These are phyloP conservation scores for Myxozyma sirexii DNA, from an alignment of 805 yeast species.

Conservation along the genomic window DNA sequence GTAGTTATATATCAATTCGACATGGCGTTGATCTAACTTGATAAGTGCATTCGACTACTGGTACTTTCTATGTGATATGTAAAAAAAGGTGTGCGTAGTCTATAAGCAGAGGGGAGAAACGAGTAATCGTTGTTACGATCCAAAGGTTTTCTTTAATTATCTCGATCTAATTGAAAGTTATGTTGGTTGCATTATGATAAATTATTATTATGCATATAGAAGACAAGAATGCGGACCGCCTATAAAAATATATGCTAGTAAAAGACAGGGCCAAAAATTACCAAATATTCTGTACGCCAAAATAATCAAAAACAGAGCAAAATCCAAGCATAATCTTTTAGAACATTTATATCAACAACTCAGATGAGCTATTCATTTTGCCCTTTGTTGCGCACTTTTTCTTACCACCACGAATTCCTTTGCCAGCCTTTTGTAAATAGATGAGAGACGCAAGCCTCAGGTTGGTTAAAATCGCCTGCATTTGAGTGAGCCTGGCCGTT, in stretches of 20 bases:
- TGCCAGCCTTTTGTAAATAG: slow-evolving; percentile 21
- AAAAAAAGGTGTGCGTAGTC: too few species aligned
- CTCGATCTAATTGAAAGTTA: too few species aligned
- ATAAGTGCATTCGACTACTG: too few species aligned
- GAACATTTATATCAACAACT: too few species aligned
- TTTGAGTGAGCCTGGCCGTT: slow-evolving; percentile 32
- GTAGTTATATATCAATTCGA: too few species aligned
- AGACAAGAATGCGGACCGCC: not conserved
- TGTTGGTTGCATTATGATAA: not conserved
- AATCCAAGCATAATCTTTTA: not conserved
- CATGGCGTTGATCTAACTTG: too few species aligned
- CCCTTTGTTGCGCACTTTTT: too few species aligned
- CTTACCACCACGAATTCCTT: slow-evolving; percentile 18
- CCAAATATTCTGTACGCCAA: too few species aligned
- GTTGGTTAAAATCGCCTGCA: slow-evolving; percentile 24
- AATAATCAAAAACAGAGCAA: not conserved
- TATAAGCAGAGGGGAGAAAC: too few species aligned
- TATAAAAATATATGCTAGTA: not conserved
- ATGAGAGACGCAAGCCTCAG: slow-evolving; percentile 30
- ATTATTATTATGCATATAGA: not conserved
- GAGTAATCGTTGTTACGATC: too few species aligned
- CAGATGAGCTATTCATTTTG: not conserved
- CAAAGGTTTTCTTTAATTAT: too few species aligned
- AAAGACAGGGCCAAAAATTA: not conserved
- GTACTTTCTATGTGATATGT: too few species aligned